phyloP scores from a whole-genome alignment of 192 early-diverging fungal genomes.

The Podila verticillata region DNA sequence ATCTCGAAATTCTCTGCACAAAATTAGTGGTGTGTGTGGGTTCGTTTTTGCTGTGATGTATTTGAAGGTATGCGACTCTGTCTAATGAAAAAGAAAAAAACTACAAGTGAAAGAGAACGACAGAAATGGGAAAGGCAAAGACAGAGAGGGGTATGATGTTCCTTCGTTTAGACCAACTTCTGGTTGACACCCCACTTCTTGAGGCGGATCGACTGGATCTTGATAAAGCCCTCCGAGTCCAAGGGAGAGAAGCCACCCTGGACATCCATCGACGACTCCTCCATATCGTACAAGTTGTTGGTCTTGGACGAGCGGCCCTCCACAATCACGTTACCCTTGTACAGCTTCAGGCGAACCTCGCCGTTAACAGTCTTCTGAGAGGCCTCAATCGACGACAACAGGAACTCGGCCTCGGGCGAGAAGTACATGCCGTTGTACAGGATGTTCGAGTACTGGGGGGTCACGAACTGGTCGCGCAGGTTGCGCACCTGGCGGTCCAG shows the following conservation, averaged over 20 bases:
- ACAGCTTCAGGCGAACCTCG: constrained; percentile 93
- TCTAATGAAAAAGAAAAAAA: too few relatives aligned
- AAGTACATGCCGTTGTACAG: constrained; percentile 98
- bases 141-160: too few relatives aligned
- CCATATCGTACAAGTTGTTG: constrained; percentile 93
- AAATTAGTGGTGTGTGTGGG: too few relatives aligned
- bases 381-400: constrained; percentile 81
- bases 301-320: constrained; percentile 87
- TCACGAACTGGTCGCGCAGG: constrained; percentile 92
- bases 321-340: constrained; percentile 93
- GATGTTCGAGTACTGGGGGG: constrained; percentile 73
- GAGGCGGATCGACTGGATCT: constrained; percentile 95
- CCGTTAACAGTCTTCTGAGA: constrained; percentile 92
- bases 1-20: too few relatives aligned
- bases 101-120: too few relatives aligned
- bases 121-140: too few relatives aligned
- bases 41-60: too few relatives aligned
- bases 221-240: constrained; percentile 98
- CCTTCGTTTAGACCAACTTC: constrained; percentile 30
- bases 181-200: constrained; percentile 75
- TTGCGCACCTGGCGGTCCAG: constrained; percentile 96
- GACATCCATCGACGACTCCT: constrained; percentile 96
- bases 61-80: too few relatives aligned
- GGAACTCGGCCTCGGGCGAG: constrained; percentile 93
- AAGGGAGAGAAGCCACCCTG: constrained; percentile 90